Base-by-base conservation (phyloP, 768 basidiomycete species). In the Pholiota conissans region DNA sequence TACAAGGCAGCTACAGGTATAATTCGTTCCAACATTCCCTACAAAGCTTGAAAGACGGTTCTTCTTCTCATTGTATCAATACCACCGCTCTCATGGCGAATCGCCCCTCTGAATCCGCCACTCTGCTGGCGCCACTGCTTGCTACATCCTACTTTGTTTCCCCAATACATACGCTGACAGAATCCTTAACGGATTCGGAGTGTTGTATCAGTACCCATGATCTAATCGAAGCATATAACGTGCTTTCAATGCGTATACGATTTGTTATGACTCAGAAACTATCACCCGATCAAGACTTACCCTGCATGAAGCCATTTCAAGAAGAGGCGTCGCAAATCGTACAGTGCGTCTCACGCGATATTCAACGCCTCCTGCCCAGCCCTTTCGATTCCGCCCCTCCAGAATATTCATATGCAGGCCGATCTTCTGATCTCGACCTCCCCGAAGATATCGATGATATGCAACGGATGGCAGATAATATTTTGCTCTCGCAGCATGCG, bases 151-250 rank as follows among this genome's bases (percentile, higher is more conserved):
- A 72, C 58, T 65, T 85, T 34, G 68, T 65, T 22, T 80, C 83
- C 1, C 73, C 80, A 40, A 61, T 84, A 14, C 70, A 75, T 45
- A 81, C 79, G 10, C 74, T 88, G 35, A 52, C 75, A 8, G 76
- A 78, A 58, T 82, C 84, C 3, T 61, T 77, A 24, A 66, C 71
- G n/a, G 73, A 78, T 24, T 65, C 67, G 1, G 69, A 55, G 35
- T 67, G 73, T 32, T 64, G 67, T 29, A 68, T 82, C n/a, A 74
- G 79, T 0, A 56, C 73, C 26, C 82, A 84, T 61, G 84, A 86
- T 67, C 70, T 89, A 57, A 71, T 79, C 37, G 86, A 90, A 65
- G 85, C 87, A 10, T 89, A 89, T 63, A 74, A 70, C 60, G 73
- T 77, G 0, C 73, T 89, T 40, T 77, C 78, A 0, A 67, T 69